Percentiles rank a stretch among this genome's conserved stretches.
Conservation (phyloP, 345 rosid genomes). For the Eucalyptus erythrocorys region DNA sequence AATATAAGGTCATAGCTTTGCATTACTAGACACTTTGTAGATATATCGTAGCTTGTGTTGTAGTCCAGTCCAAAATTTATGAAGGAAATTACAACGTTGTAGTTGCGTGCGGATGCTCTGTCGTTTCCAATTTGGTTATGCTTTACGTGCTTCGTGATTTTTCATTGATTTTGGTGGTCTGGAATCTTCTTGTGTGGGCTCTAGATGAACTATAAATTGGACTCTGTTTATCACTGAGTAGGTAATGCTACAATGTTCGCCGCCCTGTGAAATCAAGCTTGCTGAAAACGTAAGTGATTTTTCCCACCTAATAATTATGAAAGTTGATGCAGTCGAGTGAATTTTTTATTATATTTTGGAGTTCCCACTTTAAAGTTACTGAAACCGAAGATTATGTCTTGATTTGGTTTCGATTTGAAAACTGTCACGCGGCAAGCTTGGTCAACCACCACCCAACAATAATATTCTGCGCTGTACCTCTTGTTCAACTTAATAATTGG, state of each 20-base stretch:
- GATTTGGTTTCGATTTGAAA: not conserved
- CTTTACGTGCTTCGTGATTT: not conserved
- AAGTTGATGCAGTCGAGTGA: not conserved
- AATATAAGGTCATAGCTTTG: conserved; percentile 51
- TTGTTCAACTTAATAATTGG: not conserved
- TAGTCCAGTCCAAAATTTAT: not conserved
- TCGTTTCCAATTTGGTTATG: not conserved
- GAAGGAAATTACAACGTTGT: not conserved
- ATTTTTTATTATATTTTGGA: not conserved
- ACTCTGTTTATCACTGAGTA: not conserved
- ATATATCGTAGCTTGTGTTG: not conserved
- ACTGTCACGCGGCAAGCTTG: not conserved
- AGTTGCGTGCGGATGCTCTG: not conserved
- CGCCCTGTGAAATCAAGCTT: not conserved
- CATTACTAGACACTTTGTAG: conserved; percentile 8
- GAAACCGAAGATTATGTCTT: not conserved
- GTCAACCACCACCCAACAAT: not conserved
- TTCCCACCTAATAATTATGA: not conserved
- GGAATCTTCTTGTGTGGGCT: not conserved
- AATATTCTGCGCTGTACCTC: not conserved
- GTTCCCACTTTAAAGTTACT: not conserved
- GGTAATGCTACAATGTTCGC: not conserved
- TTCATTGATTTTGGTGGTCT: not conserved
- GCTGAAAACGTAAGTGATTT: not conserved
- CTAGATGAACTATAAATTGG: not conserved